Percentiles rank a stretch among this genome's conserved stretches.
phyloP scores from a whole-genome alignment of 306 rosid species.

The Prinsepia uniflora region DNA sequence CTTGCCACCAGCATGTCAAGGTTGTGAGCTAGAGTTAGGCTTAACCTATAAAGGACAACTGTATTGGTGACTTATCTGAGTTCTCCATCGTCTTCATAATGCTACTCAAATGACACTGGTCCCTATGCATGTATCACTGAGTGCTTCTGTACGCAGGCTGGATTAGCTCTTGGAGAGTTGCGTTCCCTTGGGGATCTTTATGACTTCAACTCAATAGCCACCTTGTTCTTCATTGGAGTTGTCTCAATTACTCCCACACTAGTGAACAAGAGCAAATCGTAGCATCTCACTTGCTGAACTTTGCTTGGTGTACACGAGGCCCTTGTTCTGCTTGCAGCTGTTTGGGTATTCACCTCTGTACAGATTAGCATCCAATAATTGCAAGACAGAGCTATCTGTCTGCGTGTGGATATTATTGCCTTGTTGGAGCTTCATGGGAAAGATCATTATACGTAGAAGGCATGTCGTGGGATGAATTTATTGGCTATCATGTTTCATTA shows the following conservation, averaged over 20 bases:
- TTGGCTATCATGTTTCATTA: not conserved
- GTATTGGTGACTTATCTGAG: not conserved
- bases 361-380: slow-evolving; percentile 18
- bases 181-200: slow-evolving; percentile 80
- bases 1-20: not conserved
- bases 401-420: slow-evolving; percentile 21
- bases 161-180: slow-evolving; percentile 88
- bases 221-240: slow-evolving; percentile 74
- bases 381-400: slow-evolving; percentile 13
- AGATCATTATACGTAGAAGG: slow-evolving; percentile 15
- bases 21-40: not conserved
- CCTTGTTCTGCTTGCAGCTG: slow-evolving; percentile 29
- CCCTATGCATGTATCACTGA: too few species aligned
- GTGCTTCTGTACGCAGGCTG: slow-evolving; percentile 72
- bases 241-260: slow-evolving; percentile 80
- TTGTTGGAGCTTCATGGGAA: slow-evolving; percentile 14
- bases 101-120: too few species aligned
- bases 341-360: slow-evolving; percentile 23
- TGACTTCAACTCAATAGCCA: slow-evolving; percentile 90
- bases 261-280: slow-evolving; percentile 60
- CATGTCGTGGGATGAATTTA: not conserved
- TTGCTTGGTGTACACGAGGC: slow-evolving; percentile 27
- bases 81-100: not conserved
- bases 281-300: slow-evolving; percentile 26
- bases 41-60: not conserved